These are phyloP conservation scores for Fistulifera solaris DNA, from an alignment of 108 stramenopile species.

Conservation along the genomic window DNA sequence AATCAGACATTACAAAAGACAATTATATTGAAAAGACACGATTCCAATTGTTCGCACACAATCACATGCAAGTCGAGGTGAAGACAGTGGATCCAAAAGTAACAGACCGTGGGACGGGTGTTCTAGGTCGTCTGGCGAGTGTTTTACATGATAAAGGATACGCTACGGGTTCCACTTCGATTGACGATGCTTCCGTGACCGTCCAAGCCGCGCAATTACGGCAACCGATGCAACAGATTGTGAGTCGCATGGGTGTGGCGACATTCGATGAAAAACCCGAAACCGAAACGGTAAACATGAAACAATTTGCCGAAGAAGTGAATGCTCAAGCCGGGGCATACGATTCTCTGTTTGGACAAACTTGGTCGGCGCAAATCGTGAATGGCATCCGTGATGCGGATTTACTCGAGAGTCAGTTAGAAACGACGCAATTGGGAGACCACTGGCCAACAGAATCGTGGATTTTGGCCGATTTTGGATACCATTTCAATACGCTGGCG, in stretches of 20 bases:
- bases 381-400: background rate
- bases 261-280: constrained; percentile 3
- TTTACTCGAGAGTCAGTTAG: too few relatives aligned
- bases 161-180: background rate
- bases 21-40: constrained; percentile 11
- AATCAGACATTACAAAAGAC: constrained; percentile 13
- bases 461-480: too few relatives aligned
- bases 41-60: constrained; percentile 53
- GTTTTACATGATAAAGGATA: background rate
- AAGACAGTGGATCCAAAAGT: constrained; percentile 28
- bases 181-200: too few relatives aligned
- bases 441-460: constrained; percentile 6
- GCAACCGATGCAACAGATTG: background rate
- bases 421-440: too few relatives aligned
- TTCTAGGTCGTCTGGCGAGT: constrained; percentile 19
- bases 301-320: too few relatives aligned
- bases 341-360: constrained; percentile 22
- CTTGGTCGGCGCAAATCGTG: constrained; percentile 39
- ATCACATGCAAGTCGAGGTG: constrained; percentile 28
- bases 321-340: too few relatives aligned
- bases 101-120: constrained; percentile 23
- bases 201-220: too few relatives aligned
- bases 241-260: constrained; percentile 2
- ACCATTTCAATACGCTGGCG: constrained; percentile 24
- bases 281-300: background rate